Evolutionary conservation across 2,329 filamentous ascomycete species (phyloP).

Genomic region (Talaromyces piceae): DNA sequence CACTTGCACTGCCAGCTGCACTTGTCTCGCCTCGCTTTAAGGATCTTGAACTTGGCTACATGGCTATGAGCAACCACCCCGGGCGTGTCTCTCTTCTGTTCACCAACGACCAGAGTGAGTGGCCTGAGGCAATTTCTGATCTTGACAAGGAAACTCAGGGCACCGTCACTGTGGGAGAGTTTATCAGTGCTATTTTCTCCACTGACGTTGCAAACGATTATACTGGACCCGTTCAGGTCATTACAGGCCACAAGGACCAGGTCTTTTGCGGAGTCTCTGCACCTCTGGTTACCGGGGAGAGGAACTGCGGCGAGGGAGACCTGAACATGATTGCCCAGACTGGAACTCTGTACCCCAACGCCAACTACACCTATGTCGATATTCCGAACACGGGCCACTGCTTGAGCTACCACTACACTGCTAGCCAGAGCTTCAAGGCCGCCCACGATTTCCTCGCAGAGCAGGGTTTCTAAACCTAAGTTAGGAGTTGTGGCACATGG

Average conservation of each 20-base stretch:
- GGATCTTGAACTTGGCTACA: background rate
- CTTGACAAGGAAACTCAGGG: background rate
- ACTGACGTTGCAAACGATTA: constrained; percentile 2
- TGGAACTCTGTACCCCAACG: background rate
- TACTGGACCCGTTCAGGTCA: constrained; percentile 1
- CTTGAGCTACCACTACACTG: background rate
- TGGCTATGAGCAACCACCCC: constrained; percentile 1
- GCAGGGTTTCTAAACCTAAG: background rate
- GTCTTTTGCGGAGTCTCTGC: constrained; percentile 1
- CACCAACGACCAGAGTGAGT: constrained; percentile 1
- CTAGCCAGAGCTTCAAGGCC: constrained; percentile 1
- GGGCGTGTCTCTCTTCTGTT: background rate
- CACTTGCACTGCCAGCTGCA: background rate
- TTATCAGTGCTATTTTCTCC: constrained; percentile 4
- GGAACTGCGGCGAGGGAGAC: background rate
- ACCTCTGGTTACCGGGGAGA: background rate
- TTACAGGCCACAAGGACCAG: constrained; percentile 3
- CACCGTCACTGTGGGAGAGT: constrained; percentile 1
- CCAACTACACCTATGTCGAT: constrained; percentile 1
- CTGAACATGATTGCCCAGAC: constrained; percentile 1
- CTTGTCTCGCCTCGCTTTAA: background rate
- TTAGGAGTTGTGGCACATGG: too few relatives aligned
- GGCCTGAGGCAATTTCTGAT: background rate
- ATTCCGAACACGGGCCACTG: background rate
- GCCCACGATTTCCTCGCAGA: background rate